These are phyloP conservation scores for Daldinia childiae DNA, from an alignment of 495 filamentous ascomycete species.

Conservation along the genomic window DNA sequence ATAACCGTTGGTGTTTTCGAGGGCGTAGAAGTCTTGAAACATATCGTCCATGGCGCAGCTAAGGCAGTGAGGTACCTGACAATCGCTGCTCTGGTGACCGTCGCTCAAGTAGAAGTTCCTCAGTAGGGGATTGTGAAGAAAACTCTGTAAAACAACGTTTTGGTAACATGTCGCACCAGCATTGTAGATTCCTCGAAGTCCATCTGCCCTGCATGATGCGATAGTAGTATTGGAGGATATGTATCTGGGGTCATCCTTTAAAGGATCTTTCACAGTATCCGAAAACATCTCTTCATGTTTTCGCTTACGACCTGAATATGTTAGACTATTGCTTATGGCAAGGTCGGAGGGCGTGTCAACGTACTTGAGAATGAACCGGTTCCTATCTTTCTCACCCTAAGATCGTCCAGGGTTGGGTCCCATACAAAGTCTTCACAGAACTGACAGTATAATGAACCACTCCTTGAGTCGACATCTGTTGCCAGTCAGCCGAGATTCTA, in stretches of 20 bases:
- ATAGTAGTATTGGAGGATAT: slow-evolving; percentile 68
- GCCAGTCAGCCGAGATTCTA: slow-evolving; percentile 18
- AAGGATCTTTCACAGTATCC: slow-evolving; percentile 61
- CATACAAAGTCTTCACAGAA: slow-evolving; percentile 86
- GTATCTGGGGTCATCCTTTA: slow-evolving; percentile 67
- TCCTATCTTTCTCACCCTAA: slow-evolving; percentile 67
- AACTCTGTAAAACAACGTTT: slow-evolving; percentile 86
- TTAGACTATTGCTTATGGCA: not conserved
- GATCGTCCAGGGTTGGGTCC: slow-evolving; percentile 81
- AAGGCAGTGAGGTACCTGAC: slow-evolving; percentile 73
- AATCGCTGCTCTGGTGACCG: slow-evolving; percentile 77
- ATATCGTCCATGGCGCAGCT: slow-evolving; percentile 91
- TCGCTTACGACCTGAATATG: slow-evolving; percentile 59
- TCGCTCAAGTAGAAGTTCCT: slow-evolving; percentile 87
- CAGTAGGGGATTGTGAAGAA: slow-evolving; percentile 88
- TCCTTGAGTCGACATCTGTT: slow-evolving; percentile 82
- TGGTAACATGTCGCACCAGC: slow-evolving; percentile 95
- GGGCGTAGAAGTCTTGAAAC: slow-evolving; percentile 86
- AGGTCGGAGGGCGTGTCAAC: slow-evolving; percentile 12
- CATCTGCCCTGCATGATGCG: slow-evolving; percentile 74
- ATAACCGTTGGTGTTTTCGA: slow-evolving; percentile 83
- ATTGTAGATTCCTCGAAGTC: slow-evolving; percentile 89
- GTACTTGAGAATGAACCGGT: slow-evolving; percentile 61
- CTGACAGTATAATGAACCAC: slow-evolving; percentile 81
- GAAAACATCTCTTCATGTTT: slow-evolving; percentile 69